Conservation (phyloP, 1,284 basidiomycete genomes). For the Cutaneotrichosporon sp. region DNA sequence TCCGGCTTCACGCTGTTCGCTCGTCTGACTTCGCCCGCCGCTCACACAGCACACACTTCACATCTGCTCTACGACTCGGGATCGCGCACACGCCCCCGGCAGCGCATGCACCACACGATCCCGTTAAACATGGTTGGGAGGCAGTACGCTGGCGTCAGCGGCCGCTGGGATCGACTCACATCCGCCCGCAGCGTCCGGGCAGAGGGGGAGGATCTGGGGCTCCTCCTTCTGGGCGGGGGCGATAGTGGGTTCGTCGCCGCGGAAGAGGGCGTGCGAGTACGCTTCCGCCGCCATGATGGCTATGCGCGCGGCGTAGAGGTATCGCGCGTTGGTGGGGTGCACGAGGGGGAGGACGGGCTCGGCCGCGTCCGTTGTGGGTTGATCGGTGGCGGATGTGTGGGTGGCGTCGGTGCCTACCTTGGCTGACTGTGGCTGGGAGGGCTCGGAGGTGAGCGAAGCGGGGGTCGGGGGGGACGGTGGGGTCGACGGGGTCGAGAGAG, state of each 20-base stretch:
- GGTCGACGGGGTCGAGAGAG: too few relatives aligned
- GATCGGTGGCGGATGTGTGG: too few relatives aligned
- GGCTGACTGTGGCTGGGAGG: too few relatives aligned
- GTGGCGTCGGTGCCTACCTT: too few relatives aligned
- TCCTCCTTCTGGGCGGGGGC: too few relatives aligned
- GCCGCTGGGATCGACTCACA: not conserved
- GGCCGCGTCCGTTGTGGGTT: too few relatives aligned
- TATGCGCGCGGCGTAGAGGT: not conserved
- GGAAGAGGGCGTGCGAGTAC: not conserved
- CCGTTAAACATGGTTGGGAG: conserved; percentile 1
- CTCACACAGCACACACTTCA: too few relatives aligned
- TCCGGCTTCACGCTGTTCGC: too few relatives aligned
- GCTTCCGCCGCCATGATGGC: not conserved
- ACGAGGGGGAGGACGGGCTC: not conserved
- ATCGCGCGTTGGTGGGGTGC: not conserved
- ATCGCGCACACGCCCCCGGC: not conserved
- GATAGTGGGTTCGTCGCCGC: not conserved
- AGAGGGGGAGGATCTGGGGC: not conserved
- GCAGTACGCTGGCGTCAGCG: conserved; percentile 6
- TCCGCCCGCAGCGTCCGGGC: not conserved
- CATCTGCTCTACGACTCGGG: not conserved
- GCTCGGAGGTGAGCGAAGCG: too few relatives aligned
- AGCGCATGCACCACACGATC: conserved; percentile 5
- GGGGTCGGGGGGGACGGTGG: too few relatives aligned
- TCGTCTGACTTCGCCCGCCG: too few relatives aligned